Evolutionary conservation across 1,139 yeast genomes (phyloP).

Genomic region (Kodamaea sp.): DNA sequence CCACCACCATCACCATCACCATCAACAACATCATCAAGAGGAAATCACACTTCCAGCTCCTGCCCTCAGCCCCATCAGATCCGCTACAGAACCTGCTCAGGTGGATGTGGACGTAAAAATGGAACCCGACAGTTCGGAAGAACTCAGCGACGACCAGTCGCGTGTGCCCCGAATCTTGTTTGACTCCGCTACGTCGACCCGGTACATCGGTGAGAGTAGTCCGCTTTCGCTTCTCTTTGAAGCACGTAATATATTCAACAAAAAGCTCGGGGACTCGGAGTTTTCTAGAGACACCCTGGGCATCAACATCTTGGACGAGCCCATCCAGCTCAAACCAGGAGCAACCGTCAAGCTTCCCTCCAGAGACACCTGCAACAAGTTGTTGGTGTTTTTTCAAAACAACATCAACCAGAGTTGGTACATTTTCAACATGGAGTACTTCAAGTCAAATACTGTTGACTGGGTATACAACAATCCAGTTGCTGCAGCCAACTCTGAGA

Average conservation of each 20-base stretch:
- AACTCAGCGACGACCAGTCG: conserved; percentile 15
- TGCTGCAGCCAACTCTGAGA: conserved; percentile 7
- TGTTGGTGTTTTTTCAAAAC: conserved; percentile 18
- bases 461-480: conserved; percentile 23
- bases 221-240: conserved; percentile 27
- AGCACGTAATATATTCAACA: conserved; percentile 24
- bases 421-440: conserved; percentile 31
- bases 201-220: conserved; percentile 31
- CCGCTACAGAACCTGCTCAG: neutral
- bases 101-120: conserved; percentile 5
- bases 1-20: neutral
- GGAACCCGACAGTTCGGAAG: conserved; percentile 7
- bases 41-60: conserved; percentile 4
- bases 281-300: conserved; percentile 17
- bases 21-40: no score
- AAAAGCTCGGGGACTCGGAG: conserved; percentile 15
- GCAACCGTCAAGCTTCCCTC: conserved; percentile 16
- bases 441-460: conserved; percentile 14
- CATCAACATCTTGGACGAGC: conserved; percentile 20
- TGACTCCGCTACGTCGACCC: conserved; percentile 23
- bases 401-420: conserved; percentile 23
- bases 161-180: conserved; percentile 19
- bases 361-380: conserved; percentile 14
- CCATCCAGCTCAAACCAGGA: conserved; percentile 13
- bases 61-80: conserved; percentile 1